Percentiles rank a stretch among this genome's conserved stretches.
phyloP scores from a whole-genome alignment of 192 early-diverging fungal genomes.

The Coemansia nantahalensis region DNA sequence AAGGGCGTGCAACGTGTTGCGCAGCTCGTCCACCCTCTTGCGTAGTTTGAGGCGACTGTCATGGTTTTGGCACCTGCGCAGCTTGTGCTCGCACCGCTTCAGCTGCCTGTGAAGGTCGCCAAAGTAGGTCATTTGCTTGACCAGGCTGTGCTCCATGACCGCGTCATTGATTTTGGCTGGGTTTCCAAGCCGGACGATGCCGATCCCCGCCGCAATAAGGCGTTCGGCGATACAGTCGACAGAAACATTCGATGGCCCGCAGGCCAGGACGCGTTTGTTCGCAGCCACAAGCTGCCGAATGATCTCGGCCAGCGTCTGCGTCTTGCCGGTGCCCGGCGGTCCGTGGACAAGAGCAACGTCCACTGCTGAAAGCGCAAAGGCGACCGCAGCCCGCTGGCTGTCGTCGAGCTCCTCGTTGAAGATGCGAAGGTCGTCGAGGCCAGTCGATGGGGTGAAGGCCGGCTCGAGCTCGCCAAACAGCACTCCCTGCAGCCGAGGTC shows the following conservation, averaged over 20 bases:
- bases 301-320: slow-evolving; percentile 73
- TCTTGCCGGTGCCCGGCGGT: slow-evolving; percentile 80
- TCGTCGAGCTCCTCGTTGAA: slow-evolving; percentile 49
- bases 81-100: too few relatives aligned
- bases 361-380: slow-evolving; percentile 55
- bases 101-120: too few relatives aligned
- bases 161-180: slow-evolving; percentile 67
- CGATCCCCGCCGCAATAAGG: slow-evolving; percentile 50
- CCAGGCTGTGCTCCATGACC: slow-evolving; percentile 54
- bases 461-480: slow-evolving; percentile 43
- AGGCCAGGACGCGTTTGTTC: slow-evolving; percentile 67
- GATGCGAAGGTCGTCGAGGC: slow-evolving; percentile 52
- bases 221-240: slow-evolving; percentile 80
- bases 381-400: slow-evolving; percentile 63
- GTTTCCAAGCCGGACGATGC: slow-evolving; percentile 69
- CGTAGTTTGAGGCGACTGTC: too few relatives aligned
- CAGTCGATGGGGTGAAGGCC: slow-evolving; percentile 16
- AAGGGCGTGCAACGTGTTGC: too few relatives aligned
- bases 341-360: slow-evolving; percentile 73
- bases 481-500: slow-evolving; percentile 16
- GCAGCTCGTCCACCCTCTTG: too few relatives aligned
- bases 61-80: too few relatives aligned
- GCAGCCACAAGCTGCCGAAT: slow-evolving; percentile 64
- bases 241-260: slow-evolving; percentile 79
- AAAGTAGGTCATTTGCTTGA: too few relatives aligned